Base-by-base conservation (phyloP, 805 yeast genomes). In the Cephaloascus albidus region DNA sequence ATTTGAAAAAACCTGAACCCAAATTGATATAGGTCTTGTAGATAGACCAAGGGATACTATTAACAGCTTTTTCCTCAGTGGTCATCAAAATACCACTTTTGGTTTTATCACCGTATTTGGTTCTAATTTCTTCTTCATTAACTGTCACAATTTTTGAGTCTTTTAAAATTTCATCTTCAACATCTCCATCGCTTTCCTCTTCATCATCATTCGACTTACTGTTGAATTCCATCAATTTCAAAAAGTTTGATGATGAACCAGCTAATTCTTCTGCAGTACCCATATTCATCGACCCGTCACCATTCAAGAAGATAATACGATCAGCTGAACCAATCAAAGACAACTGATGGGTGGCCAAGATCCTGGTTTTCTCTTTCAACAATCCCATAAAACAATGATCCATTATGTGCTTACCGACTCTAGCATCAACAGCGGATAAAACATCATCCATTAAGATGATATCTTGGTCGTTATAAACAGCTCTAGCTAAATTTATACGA, bases 11-110 rank as follows among this genome's bases (percentile, higher is more conserved):
- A 3, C 44, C 44, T 4, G 38, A 6, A 3, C 44, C 44, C 16
- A 5, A 23, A 16, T 36, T 23, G 34, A 41, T 10, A 26, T 36
- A 41, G 12, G 17, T 10, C 38, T 18, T 20, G 35, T 41, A 41
- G n/a, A n/a, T n/a, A n/a, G n/a, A n/a, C n/a, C 63, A 62, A 3
- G 63, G 53, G 20, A 66, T 61, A n/a, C 68, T 57, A 43, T 65
- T 63, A 19, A 58, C 55, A 16, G 63, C 60, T 28, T 46, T 49
- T 45, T 58, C 66, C 51, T 66, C 72, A 18, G 61, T 69, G 12
- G 44, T 50, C 18, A 57, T 54, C 4, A 58, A 54, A 42, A 54
- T 55, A 8, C 70, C 71, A n/a, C 33, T 32, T n/a, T 36, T 27
- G 35, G 23, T 36, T 27, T 23, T 23, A 27, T 28, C 41, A 40